Base-by-base conservation (phyloP, 768 basidiomycete species). In the Coprinellus micaceus region DNA sequence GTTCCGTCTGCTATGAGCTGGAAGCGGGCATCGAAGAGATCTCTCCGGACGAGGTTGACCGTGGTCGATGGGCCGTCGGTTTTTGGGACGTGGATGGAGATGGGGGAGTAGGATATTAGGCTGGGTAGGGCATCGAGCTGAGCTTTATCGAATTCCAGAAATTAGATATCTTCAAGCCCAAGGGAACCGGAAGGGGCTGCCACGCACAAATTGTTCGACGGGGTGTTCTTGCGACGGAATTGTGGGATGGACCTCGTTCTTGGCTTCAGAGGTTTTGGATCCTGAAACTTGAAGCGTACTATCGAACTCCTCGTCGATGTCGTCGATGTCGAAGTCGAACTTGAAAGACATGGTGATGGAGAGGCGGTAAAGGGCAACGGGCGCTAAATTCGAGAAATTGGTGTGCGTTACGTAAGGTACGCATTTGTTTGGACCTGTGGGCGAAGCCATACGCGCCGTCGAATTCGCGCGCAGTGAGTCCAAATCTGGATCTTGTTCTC, bases 11-110 rank as follows among this genome's bases (percentile, higher is more conserved):
- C 80, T 41, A 94, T 89, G 25, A 97, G 74, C 67, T 98, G 95
- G 69, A 96, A 97, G n/a, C 94, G 84, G 0, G 91, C 95, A 70
- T 99, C 96, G 65, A 93, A 98, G 4, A 98, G 76, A 70, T 98
- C 96, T 56, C 96, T 80, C 13, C 94, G 84, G 3, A 84, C 73
- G 25, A 98, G 73, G 11, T 37, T 13, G 0, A 74, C 68, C 10
- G 79, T 56, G n/a, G n/a, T n/a, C n/a, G n/a, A n/a, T n/a, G n/a
- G n/a, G 17, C 56, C 57, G 40, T 66, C 63, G 2, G 64, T 54
- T 13, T 65, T 69, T 21, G 70, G 70, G 4, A 82, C 70, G 2
- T 83, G 80, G 3, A 89, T 69, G 2, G 69, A 64, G 13, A 94
- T 61, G 2, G 89, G 85, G 0, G 95, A 93, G 67, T 88, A 94